These are phyloP conservation scores for Leishmania martiniquensis DNA, from an alignment of 208 protist species.

Conservation along the genomic window DNA sequence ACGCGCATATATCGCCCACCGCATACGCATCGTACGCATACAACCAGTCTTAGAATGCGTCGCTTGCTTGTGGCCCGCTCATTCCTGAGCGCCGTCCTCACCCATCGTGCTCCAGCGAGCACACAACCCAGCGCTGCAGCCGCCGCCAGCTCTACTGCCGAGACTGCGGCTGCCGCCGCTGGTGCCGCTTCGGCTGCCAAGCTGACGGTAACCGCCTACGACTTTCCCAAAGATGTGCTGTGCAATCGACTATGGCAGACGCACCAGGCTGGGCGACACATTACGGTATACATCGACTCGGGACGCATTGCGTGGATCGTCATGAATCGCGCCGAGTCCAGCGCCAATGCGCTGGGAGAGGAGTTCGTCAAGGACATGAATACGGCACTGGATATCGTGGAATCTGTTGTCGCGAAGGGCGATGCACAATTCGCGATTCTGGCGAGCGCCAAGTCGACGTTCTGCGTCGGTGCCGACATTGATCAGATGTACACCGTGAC, in stretches of 20 bases:
- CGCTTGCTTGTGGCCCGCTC: slow-evolving; percentile 30
- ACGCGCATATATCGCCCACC: background rate
- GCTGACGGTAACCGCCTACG: slow-evolving; percentile 34
- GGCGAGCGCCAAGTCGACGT: slow-evolving; percentile 74
- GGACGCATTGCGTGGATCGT: slow-evolving; percentile 80
- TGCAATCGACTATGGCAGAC: slow-evolving; percentile 50
- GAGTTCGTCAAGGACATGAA: slow-evolving; percentile 58
- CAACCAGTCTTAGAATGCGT: slow-evolving; percentile 30
- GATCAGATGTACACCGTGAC: slow-evolving; percentile 80
- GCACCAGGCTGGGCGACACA: slow-evolving; percentile 59
- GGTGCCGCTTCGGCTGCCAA: slow-evolving; percentile 15
- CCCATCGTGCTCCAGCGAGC: slow-evolving; percentile 2
- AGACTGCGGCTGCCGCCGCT: slow-evolving; percentile 1
- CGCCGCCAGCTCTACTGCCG: slow-evolving; percentile 9
- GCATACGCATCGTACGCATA: background rate
- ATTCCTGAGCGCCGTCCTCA: slow-evolving; percentile 13
- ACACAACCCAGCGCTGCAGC: slow-evolving; percentile 3
- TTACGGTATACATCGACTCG: slow-evolving; percentile 78
- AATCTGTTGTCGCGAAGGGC: slow-evolving; percentile 58
- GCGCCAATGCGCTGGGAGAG: slow-evolving; percentile 77
- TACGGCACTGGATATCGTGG: slow-evolving; percentile 63
- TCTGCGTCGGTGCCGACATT: slow-evolving; percentile 85
- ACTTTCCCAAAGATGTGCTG: slow-evolving; percentile 57
- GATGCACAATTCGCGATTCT: slow-evolving; percentile 69
- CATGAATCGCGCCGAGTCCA: slow-evolving; percentile 76